A percentile compares a stretch with the other conserved stretches of the same genome.
Conservation (phyloP, 2,329 filamentous ascomycete genomes). For the Pseudogymnoascus sp. region DNA sequence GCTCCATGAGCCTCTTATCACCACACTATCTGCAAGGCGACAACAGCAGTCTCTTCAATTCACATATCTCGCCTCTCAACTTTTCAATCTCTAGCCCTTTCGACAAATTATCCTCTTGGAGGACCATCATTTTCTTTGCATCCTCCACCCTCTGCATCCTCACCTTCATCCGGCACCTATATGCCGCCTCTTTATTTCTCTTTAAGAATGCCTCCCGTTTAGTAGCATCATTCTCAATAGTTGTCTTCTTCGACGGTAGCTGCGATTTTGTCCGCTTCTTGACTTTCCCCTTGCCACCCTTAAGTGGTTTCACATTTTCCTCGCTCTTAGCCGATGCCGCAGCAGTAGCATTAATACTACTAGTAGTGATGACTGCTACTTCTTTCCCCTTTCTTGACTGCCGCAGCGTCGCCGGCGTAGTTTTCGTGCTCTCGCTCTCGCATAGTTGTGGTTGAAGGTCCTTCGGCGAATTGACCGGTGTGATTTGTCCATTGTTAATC, state of each 20-base stretch:
- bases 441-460: not conserved
- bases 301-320: not conserved
- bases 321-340: not conserved
- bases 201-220: slow-evolving; percentile 9
- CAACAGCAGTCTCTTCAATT: slow-evolving; percentile 6
- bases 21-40: not conserved
- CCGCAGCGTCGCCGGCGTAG: not conserved
- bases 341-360: not conserved
- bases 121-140: not conserved
- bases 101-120: not conserved
- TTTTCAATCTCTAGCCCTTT: slow-evolving; percentile 2
- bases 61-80: not conserved
- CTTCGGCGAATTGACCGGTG: not conserved
- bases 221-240: not conserved
- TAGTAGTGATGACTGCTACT: not conserved
- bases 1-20: not conserved
- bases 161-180: not conserved
- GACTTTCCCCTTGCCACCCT: not conserved
- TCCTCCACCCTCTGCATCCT: too few relatives aligned
- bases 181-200: slow-evolving; percentile 7
- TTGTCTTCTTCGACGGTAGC: not conserved
- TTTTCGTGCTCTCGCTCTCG: not conserved
- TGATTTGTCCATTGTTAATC: not conserved
- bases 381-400: not conserved
- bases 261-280: not conserved